These are phyloP conservation scores for Alternaria brassicae DNA, from an alignment of 2,329 filamentous ascomycete species.

Conservation along the genomic window DNA sequence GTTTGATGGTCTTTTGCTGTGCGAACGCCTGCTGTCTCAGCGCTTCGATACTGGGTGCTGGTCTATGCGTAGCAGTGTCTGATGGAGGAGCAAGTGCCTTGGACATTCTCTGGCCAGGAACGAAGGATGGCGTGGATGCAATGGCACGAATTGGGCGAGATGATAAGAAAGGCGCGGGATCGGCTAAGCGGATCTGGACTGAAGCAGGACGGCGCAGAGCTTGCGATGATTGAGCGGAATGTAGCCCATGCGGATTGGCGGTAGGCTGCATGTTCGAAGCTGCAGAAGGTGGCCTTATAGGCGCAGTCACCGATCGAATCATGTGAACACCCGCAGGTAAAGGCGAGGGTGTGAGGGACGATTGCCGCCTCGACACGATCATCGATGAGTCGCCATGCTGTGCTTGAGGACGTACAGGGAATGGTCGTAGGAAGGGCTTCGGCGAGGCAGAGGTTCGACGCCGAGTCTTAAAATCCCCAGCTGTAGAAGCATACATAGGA, in stretches of 20 bases:
- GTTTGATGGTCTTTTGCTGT: conserved; percentile 27
- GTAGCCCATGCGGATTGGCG: conserved; percentile 16
- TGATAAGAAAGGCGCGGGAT: conserved; percentile 54
- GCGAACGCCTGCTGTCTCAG: conserved; percentile 35
- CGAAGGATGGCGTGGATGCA: conserved; percentile 42
- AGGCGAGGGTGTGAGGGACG: conserved; percentile 37
- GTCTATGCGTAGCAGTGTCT: conserved; percentile 18
- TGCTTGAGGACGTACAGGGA: conserved; percentile 45
- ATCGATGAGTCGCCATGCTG: conserved; percentile 37
- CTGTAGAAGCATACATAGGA: conserved; percentile 13
- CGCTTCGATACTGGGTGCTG: conserved; percentile 30
- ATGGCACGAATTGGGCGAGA: conserved; percentile 43
- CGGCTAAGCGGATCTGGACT: conserved; percentile 54
- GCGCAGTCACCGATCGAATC: conserved; percentile 45
- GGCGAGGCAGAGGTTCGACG: conserved; percentile 43
- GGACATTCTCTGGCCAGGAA: conserved; percentile 35
- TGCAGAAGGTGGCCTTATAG: conserved; percentile 26
- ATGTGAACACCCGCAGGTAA: conserved; percentile 34
- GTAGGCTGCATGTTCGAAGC: conserved; percentile 22
- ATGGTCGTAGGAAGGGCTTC: conserved; percentile 47
- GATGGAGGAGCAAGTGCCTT: conserved; percentile 16
- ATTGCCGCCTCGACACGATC: conserved; percentile 39
- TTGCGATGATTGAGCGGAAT: conserved; percentile 23
- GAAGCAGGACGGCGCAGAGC: conserved; percentile 53
- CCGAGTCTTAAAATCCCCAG: conserved; percentile 18